Evolutionary conservation across 2,329 filamentous ascomycete genomes (phyloP).

Genomic region (Endoconidiophora laricicola): DNA sequence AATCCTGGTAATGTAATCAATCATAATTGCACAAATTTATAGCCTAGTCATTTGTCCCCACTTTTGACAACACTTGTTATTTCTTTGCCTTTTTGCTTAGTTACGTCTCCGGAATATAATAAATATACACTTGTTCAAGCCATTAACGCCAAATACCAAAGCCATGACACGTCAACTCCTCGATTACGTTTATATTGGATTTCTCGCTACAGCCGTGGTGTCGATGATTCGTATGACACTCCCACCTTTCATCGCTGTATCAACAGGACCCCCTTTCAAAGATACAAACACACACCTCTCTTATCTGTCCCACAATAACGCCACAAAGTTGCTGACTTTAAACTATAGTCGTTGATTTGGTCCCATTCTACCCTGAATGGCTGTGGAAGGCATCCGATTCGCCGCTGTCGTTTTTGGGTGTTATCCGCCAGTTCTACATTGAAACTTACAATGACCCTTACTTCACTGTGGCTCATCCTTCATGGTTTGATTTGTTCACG

Average conservation of each 20-base stretch:
- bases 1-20: no score
- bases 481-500: constrained; percentile 36
- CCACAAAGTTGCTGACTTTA: background rate
- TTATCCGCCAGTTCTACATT: constrained; percentile 31
- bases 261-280: background rate
- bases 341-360: constrained; percentile 33
- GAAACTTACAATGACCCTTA: constrained; percentile 35
- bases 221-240: constrained; percentile 14
- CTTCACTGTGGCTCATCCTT: constrained; percentile 21
- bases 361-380: constrained; percentile 32
- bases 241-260: background rate
- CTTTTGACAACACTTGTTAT: no score
- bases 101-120: no score
- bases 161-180: background rate
- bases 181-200: constrained; percentile 4
- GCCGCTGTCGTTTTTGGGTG: constrained; percentile 31
- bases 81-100: no score
- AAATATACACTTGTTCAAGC: no score
- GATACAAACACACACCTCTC: no score
- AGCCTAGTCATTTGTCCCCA: no score
- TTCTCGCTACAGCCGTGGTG: constrained; percentile 8
- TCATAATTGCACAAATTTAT: no score
- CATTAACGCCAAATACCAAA: no score
- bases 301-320: background rate
- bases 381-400: constrained; percentile 26